Evolutionary conservation across 1,139 yeast genomes (phyloP).

Genomic region (Hyphopichia burtonii): DNA sequence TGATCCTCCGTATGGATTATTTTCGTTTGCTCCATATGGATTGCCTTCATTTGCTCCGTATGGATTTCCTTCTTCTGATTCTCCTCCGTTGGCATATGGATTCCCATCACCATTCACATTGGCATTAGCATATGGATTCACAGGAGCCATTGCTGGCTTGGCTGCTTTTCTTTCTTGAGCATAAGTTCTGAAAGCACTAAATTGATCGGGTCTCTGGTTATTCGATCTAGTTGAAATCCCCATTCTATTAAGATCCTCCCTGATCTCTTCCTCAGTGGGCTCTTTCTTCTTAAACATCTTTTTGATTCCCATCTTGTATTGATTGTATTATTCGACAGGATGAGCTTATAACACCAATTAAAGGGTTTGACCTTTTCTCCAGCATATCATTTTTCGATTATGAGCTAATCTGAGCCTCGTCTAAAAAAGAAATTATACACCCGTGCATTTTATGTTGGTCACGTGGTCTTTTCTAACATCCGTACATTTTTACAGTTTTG

Average conservation of each 20-base stretch:
- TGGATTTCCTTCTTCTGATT: conserved; percentile 4
- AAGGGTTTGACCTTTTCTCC: background rate
- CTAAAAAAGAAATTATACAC: background rate
- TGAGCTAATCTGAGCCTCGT: background rate
- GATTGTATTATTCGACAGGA: no score
- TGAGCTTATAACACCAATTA: no score
- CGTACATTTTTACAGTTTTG: no score
- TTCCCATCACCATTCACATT: conserved; percentile 13
- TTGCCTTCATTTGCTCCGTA: conserved; percentile 1
- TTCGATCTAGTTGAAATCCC: conserved; percentile 51
- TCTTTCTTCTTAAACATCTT: conserved; percentile 63
- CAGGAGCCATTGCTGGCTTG: conserved; percentile 49
- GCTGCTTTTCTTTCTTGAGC: conserved; percentile 48
- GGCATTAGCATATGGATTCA: conserved; percentile 43
- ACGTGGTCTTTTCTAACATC: no score
- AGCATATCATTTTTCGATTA: background rate
- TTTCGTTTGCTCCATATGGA: no score
- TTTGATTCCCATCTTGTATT: conserved; percentile 39
- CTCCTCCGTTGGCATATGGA: conserved; percentile 23
- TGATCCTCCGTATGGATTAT: conserved; percentile 10
- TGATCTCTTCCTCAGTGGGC: conserved; percentile 56
- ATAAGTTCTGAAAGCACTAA: conserved; percentile 63
- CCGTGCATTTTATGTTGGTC: background rate
- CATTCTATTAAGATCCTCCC: conserved; percentile 47
- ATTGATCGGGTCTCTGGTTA: conserved; percentile 48